Evolutionary conservation across 495 filamentous ascomycete species (phyloP), one percentile per base, ranked within the genome.

Genomic region (Aspergillus bridgeri): DNA sequence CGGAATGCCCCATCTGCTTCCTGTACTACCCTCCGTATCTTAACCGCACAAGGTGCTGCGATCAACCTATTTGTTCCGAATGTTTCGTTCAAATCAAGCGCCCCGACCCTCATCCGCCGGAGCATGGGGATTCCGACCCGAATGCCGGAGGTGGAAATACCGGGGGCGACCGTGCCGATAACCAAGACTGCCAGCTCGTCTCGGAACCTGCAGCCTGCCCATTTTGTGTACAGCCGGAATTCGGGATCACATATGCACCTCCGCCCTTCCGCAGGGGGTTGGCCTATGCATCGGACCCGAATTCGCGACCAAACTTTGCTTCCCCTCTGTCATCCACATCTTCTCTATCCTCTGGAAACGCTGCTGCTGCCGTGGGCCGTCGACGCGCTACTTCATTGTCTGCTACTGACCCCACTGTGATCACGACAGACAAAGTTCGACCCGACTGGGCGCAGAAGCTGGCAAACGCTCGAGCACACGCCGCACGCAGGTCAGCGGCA

Each of bases 51-150:
- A 79, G 94, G 61, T 98, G 94, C 68, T 98, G 94, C 70, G 93
- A 96, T 65, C 94, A 98, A 68, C 81, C 91, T 6, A 98, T 98
- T 56, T 98, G 94, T 76, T 98, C 94, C 48, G 94, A 98, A 75
- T 98, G 94, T 69, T 98, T 98, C 64, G 95, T 98, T 8, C 94
- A 98, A 68, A 98, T 98, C 68, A 98, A 96, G 76, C 84, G 94
- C 22, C 90, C 93, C 8, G 94, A 98, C 64, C 94, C 94, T 15
- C 94, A 98, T 74, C 87, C 90, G 44, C 94, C 94, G 11, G 94
- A 98, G 69, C 91, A 96, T 55, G 81, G 81, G 6, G 82, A 85
- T 46, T 69, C 82, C 7, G 72, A 83, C 51, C 54, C 79, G 62
- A 73, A 83, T 71, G 60, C 75, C 58, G 44, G 78, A 65, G 62